Base-by-base conservation (phyloP, 129 eudicot species). In the Escallonia rubra region DNA sequence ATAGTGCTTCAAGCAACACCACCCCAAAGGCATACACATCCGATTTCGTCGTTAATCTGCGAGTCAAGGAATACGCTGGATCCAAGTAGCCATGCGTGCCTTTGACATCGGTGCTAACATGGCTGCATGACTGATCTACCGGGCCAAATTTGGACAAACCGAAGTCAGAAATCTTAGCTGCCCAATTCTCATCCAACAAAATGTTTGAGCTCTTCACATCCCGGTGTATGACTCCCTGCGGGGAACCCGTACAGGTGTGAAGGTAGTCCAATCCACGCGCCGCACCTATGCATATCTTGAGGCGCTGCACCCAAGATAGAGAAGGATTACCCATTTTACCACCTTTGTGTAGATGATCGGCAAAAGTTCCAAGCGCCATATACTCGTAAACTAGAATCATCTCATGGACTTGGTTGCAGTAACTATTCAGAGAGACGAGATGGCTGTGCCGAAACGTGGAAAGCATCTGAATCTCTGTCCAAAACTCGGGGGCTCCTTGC, bases 171-270 rank as follows among this genome's bases (percentile, higher is more conserved):
- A 50, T 50, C 11, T 50, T 50, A 50, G 55, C 55, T 50, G 55
- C 55, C 55, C 55, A 50, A 50, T 50, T 50, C 10, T 50, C 55
- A 50, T 50, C 55, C 12, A 50, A 50, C 55, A 50, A 9, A 50
- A 50, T 50, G 55, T 50, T 50, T 50, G 55, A 50, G 55, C 55
- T 50, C 12, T 50, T 50, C 55, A 50, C 55, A 50, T 50, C 55
- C 12, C 55, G 55, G 12, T 50, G 55, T 50, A 50, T 50, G 10
- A 50, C 55, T 50, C 55, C 1, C 11, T 50, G 55, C 55, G 12
- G 10, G 8, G 12, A 8, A n/a, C 13, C 55, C 8, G 55, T 50
- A 50, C 6, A 11, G 11, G 55, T 50, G 12, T 50, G 55, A n/a
- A 50, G 55, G 55, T 50, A 50, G 55, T 50, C 55, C 55, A 50